Conservation (phyloP, 176 grass and related monocot genomes). For the Sorghum bicolor region DNA sequence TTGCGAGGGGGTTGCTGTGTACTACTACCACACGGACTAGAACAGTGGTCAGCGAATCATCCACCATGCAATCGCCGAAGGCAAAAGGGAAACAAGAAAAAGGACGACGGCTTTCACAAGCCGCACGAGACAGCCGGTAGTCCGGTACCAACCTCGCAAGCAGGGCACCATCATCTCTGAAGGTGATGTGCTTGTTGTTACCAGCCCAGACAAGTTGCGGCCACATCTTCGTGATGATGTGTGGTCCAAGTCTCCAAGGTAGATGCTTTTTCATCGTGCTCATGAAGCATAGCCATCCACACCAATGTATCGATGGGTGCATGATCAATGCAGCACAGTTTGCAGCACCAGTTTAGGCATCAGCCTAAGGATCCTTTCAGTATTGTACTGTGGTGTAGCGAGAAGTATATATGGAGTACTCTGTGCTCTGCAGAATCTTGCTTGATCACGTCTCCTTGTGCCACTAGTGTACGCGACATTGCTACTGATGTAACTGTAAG, state of each 20-base stretch:
- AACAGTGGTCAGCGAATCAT: background rate
- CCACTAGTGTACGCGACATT: background rate
- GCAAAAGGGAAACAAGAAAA: constrained; percentile 3
- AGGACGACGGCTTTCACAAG: constrained; percentile 32
- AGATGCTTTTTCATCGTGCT: background rate
- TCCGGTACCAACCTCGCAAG: constrained; percentile 22
- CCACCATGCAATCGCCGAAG: too few species aligned
- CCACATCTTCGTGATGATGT: constrained; percentile 27
- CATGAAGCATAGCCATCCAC: constrained; percentile 7
- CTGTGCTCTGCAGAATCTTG: background rate
- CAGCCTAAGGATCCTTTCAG: background rate
- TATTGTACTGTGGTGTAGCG: background rate
- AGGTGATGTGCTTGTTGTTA: constrained; percentile 16
- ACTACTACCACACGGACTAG: background rate
- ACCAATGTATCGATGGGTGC: background rate
- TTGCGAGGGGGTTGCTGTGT: background rate
- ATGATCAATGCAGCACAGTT: constrained; percentile 3
- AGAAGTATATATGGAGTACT: background rate
- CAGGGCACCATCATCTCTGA: too few species aligned
- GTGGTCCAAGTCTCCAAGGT: constrained; percentile 13
- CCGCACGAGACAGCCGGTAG: constrained; percentile 33
- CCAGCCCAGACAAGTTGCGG: constrained; percentile 21
- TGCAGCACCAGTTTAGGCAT: constrained; percentile 16
- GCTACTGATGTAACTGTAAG: constrained; percentile 2
- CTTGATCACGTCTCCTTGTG: background rate